phyloP scores from a whole-genome alignment of 768 basidiomycete genomes.

The Lactarius deliciosus region DNA sequence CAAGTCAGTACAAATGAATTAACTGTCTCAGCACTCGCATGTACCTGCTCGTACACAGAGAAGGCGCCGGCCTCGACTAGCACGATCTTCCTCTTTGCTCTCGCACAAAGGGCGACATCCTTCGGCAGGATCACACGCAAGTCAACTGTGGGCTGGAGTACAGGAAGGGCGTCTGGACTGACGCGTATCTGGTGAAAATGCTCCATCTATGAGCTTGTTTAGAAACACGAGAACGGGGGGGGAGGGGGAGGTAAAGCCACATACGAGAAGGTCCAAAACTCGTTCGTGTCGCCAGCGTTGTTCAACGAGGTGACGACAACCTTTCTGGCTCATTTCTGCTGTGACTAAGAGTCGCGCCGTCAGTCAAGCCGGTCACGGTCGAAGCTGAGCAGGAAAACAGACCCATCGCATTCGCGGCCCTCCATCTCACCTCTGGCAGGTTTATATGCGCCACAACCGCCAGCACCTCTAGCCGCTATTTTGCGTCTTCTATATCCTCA shows the following conservation, averaged over 20 bases:
- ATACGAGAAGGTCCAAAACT: conserved; percentile 75
- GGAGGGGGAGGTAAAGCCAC: conserved; percentile 34
- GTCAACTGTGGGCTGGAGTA: conserved; percentile 70
- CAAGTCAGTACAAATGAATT: too few species aligned
- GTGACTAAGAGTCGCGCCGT: background rate
- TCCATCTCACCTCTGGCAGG: conserved; percentile 80
- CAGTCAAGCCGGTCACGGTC: background rate
- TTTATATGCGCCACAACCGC: conserved; percentile 83
- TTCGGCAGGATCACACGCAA: conserved; percentile 55
- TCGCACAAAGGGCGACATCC: conserved; percentile 32
- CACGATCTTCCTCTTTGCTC: conserved; percentile 35
- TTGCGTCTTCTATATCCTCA: conserved; percentile 33
- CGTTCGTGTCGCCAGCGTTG: conserved; percentile 85
- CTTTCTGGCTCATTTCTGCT: conserved; percentile 68
- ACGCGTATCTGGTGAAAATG: conserved; percentile 85
- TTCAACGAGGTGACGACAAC: conserved; percentile 79
- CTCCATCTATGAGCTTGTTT: conserved; percentile 70
- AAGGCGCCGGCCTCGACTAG: conserved; percentile 72
- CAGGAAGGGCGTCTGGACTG: conserved; percentile 80
- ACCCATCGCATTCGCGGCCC: conserved; percentile 75
- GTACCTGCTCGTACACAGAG: conserved; percentile 65
- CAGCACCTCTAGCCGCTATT: conserved; percentile 52
- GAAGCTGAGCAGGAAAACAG: conserved; percentile 34
- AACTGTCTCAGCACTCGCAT: conserved; percentile 25
- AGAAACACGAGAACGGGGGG: background rate